Conservation (phyloP, 2,329 filamentous ascomycete species). For the Alternaria metachromatica region DNA sequence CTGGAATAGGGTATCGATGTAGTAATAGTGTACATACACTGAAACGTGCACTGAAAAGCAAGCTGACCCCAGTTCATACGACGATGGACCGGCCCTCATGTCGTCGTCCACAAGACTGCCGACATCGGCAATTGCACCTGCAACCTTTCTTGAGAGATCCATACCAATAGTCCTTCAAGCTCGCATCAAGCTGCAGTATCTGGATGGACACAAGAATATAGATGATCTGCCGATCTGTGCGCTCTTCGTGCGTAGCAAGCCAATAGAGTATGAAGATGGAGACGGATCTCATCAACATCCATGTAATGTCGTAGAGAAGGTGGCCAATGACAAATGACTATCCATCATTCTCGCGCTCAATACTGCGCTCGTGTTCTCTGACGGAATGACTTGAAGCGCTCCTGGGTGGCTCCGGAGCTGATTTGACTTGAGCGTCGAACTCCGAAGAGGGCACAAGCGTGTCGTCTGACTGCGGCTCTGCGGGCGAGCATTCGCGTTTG, state of each 20-base stretch:
- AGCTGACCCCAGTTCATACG: neutral
- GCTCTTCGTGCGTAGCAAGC: slow-evolving; percentile 2
- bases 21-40: neutral
- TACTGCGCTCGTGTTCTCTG: neutral
- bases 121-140: slow-evolving; percentile 4
- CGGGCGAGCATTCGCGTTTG: neutral
- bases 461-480: neutral
- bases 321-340: neutral
- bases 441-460: neutral
- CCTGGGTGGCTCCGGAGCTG: neutral
- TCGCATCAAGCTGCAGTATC: slow-evolving; percentile 2
- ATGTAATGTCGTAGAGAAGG: slow-evolving; percentile 7
- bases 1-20: slow-evolving; percentile 1
- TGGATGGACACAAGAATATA: neutral
- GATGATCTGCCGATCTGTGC: neutral
- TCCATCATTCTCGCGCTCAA: neutral
- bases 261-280: slow-evolving; percentile 1
- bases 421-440: neutral
- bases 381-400: neutral
- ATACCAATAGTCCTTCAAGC: slow-evolving; percentile 10
- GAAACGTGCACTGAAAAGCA: neutral
- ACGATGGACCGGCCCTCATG: slow-evolving; percentile 4
- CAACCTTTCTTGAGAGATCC: slow-evolving; percentile 6
- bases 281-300: slow-evolving; percentile 2
- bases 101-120: neutral